Evolutionary conservation across 306 rosid genomes (phyloP).

Genomic region (Medicago truncatula): DNA sequence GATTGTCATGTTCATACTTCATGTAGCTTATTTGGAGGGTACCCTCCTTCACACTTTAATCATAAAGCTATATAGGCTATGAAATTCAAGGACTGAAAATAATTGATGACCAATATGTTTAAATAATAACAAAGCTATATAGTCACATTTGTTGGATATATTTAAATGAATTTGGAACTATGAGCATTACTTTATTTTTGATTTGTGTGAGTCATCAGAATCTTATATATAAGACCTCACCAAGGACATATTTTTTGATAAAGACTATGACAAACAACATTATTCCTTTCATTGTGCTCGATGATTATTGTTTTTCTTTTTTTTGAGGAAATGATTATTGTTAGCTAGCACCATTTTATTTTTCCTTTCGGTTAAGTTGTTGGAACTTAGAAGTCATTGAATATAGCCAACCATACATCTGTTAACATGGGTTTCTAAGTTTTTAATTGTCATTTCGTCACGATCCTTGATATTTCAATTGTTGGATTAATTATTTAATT

Average conservation of each 20-base stretch:
- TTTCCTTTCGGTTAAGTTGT: conserved; percentile 26
- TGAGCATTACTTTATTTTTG: conserved; percentile 40
- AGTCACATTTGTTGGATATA: conserved; percentile 33
- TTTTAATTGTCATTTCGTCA: not conserved
- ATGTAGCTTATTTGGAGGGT: conserved; percentile 24
- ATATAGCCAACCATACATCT: not conserved
- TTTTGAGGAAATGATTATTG: conserved; percentile 28
- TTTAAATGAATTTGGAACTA: conserved; percentile 38
- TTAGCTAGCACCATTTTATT: conserved; percentile 7
- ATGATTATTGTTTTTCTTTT: conserved; percentile 24
- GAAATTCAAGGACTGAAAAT: not conserved
- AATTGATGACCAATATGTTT: not conserved
- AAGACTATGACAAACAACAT: conserved; percentile 15
- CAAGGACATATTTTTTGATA: not conserved
- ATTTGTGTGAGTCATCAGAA: conserved; percentile 41
- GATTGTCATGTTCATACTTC: conserved; percentile 26
- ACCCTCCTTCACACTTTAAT: conserved; percentile 13
- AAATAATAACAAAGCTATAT: not conserved
- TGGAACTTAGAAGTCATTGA: conserved; percentile 29
- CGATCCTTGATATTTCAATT: not conserved
- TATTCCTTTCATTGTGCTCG: conserved; percentile 39
- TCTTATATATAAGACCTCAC: conserved; percentile 47
- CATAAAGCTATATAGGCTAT: conserved; percentile 2
- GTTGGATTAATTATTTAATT: too few species aligned
- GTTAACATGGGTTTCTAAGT: conserved; percentile 2